Evolutionary conservation across 768 basidiomycete genomes (phyloP).

Genomic region (Rhizopogon salebrosus): DNA sequence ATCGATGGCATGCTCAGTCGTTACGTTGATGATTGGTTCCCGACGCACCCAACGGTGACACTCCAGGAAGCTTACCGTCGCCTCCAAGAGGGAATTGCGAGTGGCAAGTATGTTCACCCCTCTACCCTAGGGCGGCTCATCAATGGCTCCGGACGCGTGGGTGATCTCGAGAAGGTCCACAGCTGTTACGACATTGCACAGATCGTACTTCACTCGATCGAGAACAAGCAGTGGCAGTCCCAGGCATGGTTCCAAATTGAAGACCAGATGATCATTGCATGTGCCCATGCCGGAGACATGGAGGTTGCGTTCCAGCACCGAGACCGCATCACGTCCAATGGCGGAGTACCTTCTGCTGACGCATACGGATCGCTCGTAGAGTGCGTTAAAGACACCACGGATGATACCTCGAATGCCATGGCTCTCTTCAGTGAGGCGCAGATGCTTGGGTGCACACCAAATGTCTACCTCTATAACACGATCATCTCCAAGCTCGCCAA

Average conservation of each 20-base stretch:
- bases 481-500: constrained; percentile 94
- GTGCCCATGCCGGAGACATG: constrained; percentile 76
- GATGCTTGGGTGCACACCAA: constrained; percentile 63
- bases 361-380: constrained; percentile 90
- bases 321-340: constrained; percentile 67
- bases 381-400: constrained; percentile 88
- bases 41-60: constrained; percentile 22
- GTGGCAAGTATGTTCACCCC: constrained; percentile 41
- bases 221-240: constrained; percentile 43
- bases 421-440: constrained; percentile 79
- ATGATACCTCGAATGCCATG: constrained; percentile 86
- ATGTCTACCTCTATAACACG: constrained; percentile 92
- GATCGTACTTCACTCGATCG: constrained; percentile 41
- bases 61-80: constrained; percentile 40
- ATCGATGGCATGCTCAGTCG: constrained; percentile 24
- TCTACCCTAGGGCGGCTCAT: constrained; percentile 58
- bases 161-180: constrained; percentile 55
- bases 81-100: constrained; percentile 38
- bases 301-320: constrained; percentile 81
- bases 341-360: constrained; percentile 77
- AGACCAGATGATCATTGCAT: constrained; percentile 84
- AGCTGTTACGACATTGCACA: constrained; percentile 70
- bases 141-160: constrained; percentile 58
- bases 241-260: constrained; percentile 74
- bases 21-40: constrained; percentile 29